Evolutionary conservation across 1,139 yeast genomes (phyloP), one percentile per base, ranked within the genome.

Genomic region (Blastobotrys raffinosifermentans): DNA sequence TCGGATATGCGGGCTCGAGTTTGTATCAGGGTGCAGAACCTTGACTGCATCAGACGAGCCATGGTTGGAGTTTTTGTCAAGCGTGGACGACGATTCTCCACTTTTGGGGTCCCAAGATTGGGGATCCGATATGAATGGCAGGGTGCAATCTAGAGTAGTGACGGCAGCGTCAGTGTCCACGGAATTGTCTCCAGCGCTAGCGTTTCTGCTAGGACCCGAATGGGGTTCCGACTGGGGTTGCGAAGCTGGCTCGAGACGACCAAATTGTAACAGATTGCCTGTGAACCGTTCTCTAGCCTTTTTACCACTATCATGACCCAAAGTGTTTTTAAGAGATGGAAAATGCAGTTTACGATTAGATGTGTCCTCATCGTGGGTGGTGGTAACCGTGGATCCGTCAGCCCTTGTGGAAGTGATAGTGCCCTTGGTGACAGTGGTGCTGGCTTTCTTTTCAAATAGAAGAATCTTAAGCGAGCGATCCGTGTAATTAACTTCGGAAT

Each of bases 1-100:
- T 45, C 75, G 77, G 36, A 87, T 72, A 52, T 80, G 84, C 31
- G 81, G 72, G 50, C 74, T 81, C 50, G 79, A 76, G 13, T 79
- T 68, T 21, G 71, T 64, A 54, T 86, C 94, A 0, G 95, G 85
- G 45, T 78, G 74, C 23, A 77, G 56, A 7, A 38, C 38, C 14
- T 41, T 40, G 9, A 37, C 41, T 2, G 41, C 39, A 16, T 38
- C 35, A 8, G 32, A 38, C 22, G 16, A 16, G 15, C 13, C 30
- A n/a, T n/a, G n/a, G 17, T 29, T 22, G 10, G 20, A 18, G 15
- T 19, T 10, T 11, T 19, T 19, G 29, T 20, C 15, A 3, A 26
- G 18, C 27, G 20, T 20, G 20, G 26, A 10, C 17, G 34, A 31
- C 21, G 27, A 6, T 8, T 8, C 27, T 6, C 27, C 27, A 6